phyloP scores from a whole-genome alignment of 805 yeast genomes.

The Candida maltosa region DNA sequence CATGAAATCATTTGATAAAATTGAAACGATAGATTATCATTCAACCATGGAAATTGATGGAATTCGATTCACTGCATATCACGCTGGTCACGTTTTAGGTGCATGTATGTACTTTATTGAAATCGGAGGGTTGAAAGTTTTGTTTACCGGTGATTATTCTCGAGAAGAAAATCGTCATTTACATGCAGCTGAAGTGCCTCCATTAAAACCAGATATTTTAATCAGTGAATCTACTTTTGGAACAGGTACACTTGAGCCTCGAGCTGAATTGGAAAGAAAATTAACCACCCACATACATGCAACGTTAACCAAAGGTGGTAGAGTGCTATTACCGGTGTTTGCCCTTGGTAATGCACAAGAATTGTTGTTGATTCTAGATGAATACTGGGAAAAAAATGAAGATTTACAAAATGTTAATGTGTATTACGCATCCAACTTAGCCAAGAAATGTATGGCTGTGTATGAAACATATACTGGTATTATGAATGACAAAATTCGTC shows the following conservation, averaged over 20 bases:
- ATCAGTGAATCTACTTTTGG: constrained; percentile 97
- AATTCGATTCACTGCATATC: constrained; percentile 92
- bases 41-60: constrained; percentile 95
- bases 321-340: constrained; percentile 89
- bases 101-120: constrained; percentile 98
- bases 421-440: constrained; percentile 89
- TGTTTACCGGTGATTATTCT: constrained; percentile 96
- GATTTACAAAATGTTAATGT: constrained; percentile 81
- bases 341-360: constrained; percentile 98
- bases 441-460: constrained; percentile 95
- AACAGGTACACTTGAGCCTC: constrained; percentile 93
- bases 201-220: constrained; percentile 78
- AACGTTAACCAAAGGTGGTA: constrained; percentile 82
- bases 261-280: constrained; percentile 78
- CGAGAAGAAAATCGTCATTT: constrained; percentile 94
- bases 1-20: constrained; percentile 78
- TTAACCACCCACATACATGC: constrained; percentile 80
- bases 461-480: constrained; percentile 94
- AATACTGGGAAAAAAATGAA: constrained; percentile 84
- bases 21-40: constrained; percentile 93
- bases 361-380: constrained; percentile 82
- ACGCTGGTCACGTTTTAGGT: constrained; percentile 99
- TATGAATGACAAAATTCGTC: constrained; percentile 92
- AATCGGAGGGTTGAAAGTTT: constrained; percentile 82
- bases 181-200: constrained; percentile 93